Conservation (phyloP, 768 basidiomycete genomes). For the Leccinum uliginosum region DNA sequence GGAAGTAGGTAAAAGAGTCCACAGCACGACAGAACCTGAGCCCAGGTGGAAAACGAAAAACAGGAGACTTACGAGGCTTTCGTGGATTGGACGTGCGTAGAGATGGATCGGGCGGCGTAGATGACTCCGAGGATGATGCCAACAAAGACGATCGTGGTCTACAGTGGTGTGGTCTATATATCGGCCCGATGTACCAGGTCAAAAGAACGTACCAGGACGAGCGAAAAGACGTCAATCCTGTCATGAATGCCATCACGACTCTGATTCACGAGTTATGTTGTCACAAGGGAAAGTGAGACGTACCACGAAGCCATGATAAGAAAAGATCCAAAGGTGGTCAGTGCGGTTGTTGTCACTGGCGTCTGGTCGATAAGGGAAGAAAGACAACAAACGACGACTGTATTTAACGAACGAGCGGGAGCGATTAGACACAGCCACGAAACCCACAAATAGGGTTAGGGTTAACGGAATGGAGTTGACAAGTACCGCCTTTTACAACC, state of each 20-base stretch:
- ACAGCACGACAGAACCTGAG: background rate
- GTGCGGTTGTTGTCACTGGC: too few species aligned
- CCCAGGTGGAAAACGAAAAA: background rate
- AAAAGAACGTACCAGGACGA: slow-evolving; percentile 7
- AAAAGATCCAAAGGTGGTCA: too few species aligned
- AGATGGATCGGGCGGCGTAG: slow-evolving; percentile 35
- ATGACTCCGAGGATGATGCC: slow-evolving; percentile 43
- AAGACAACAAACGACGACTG: background rate
- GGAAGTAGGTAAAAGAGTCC: background rate
- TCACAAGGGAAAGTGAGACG: background rate
- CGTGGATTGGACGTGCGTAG: slow-evolving; percentile 42
- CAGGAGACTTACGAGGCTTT: slow-evolving; percentile 49
- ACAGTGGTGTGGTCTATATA: background rate
- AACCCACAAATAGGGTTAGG: background rate
- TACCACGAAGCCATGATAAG: slow-evolving; percentile 17
- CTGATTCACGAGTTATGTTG: too few species aligned
- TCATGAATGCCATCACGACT: background rate
- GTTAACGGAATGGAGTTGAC: background rate
- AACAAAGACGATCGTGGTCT: slow-evolving; percentile 48
- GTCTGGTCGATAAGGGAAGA: background rate
- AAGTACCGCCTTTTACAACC: background rate
- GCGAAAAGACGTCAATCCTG: slow-evolving; percentile 20
- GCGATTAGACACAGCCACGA: too few species aligned
- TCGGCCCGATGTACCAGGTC: background rate
- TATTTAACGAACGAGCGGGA: too few species aligned